Conservation (phyloP, 2,329 filamentous ascomycete genomes). For the Phialemonium atrogriseum region DNA sequence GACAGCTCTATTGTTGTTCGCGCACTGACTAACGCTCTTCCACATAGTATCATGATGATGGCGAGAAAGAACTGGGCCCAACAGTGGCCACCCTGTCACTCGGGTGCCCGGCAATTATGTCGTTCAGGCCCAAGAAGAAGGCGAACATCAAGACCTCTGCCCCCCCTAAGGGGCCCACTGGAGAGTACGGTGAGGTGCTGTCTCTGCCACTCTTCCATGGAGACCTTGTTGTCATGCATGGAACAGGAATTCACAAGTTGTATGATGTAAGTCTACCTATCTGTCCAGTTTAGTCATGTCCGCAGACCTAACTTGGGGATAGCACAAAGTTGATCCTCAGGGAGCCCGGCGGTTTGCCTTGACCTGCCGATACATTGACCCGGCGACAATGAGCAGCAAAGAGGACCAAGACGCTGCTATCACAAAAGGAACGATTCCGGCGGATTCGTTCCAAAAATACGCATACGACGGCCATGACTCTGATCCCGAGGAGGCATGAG, state of each 20-base stretch:
- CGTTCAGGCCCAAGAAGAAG: slow-evolving; percentile 43
- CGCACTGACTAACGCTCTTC: too few species aligned
- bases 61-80: slow-evolving; percentile 52
- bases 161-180: slow-evolving; percentile 4
- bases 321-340: slow-evolving; percentile 43
- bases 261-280: slow-evolving; percentile 37
- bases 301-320: not conserved
- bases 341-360: slow-evolving; percentile 48
- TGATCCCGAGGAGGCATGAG: too few species aligned
- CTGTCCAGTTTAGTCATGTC: not conserved
- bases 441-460: slow-evolving; percentile 15
- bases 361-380: slow-evolving; percentile 44
- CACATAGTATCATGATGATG: slow-evolving; percentile 58
- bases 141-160: slow-evolving; percentile 10
- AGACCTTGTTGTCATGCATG: slow-evolving; percentile 58
- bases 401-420: slow-evolving; percentile 17
- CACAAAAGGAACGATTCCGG: slow-evolving; percentile 25
- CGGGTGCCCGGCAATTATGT: slow-evolving; percentile 50
- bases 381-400: slow-evolving; percentile 26
- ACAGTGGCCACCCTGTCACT: slow-evolving; percentile 55
- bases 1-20: too few species aligned
- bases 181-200: slow-evolving; percentile 20
- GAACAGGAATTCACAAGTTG: slow-evolving; percentile 45
- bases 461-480: slow-evolving; percentile 19
- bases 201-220: slow-evolving; percentile 46